Base-by-base conservation (phyloP, 768 basidiomycete species). In the Mycena filopes region DNA sequence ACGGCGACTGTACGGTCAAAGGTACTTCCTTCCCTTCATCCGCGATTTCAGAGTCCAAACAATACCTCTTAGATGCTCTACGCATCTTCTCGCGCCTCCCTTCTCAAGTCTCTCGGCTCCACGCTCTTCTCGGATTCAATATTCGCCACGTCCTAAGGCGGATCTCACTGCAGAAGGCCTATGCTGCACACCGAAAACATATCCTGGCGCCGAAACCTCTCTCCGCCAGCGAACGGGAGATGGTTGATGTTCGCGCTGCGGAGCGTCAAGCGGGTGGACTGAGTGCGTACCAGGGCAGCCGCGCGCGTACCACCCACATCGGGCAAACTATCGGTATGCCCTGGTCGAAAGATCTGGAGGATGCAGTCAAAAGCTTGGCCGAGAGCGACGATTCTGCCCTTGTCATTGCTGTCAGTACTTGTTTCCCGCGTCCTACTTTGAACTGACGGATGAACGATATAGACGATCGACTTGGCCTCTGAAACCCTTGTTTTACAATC, bases 1-100 rank as follows among this genome's bases (percentile, higher is more conserved):
- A 74, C 83, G 21, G 92, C 95, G 28, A 89, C 85, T 78, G 86
- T 96, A 64, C 84, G 93, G 72, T 87, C 92, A 77, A 96, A 96
- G 88, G 93, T 89, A 69, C 66, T 75, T 63, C 49, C 54, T 53
- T 33, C 43, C 42, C 49, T 45, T 51, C 66, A 20, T 36, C 20
- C 16, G 16, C 28, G 45, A 45, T 36, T 47, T 58, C 51, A 40
- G 31, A 20, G 41, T 50, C 21, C n/a, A n/a, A 33, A 45, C 55
- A 56, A 45, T 69, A 25, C 45, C 51, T 40, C 18, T 59, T 60
- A 95, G 93, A 96, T 95, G 94, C 81, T 96, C 36, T 96, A 95
- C 76, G 93, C 95, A 23, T 90, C 94, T 4, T 89, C 90, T 1
- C 87, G 93, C 46, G 81, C 82, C 25, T 83, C 88, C 20, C 82